A percentile compares a stretch with the other conserved stretches of the same genome.
phyloP scores from a whole-genome alignment of 805 yeast genomes.

The Starmerella roubikii region DNA sequence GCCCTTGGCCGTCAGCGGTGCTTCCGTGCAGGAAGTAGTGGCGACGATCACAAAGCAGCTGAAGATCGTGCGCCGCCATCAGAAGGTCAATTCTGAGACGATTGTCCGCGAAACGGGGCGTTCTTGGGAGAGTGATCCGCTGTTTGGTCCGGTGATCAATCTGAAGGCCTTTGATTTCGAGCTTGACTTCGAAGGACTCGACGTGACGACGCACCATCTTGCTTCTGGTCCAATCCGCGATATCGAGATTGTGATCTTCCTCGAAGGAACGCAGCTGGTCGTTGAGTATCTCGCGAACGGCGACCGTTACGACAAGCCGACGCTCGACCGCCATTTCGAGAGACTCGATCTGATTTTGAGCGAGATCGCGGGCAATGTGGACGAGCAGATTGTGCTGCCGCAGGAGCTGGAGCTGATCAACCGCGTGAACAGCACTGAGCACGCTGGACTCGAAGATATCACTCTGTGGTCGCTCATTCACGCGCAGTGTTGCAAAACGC shows the following conservation, averaged over 20 bases:
- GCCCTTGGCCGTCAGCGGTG: slow-evolving; percentile 4
- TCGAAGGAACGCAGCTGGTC: slow-evolving; percentile 1
- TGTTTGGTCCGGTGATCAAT: slow-evolving; percentile 14
- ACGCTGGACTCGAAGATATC: not conserved
- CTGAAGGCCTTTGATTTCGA: slow-evolving; percentile 12
- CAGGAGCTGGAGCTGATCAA: not conserved
- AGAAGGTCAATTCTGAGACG: slow-evolving; percentile 10
- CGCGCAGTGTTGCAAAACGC: not conserved
- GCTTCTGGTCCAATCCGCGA: slow-evolving; percentile 16
- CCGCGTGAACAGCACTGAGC: not conserved
- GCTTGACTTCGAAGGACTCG: slow-evolving; percentile 8
- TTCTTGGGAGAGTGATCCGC: slow-evolving; percentile 6
- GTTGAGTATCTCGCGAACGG: slow-evolving; percentile 13
- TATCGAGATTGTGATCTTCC: slow-evolving; percentile 9
- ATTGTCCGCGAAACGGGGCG: slow-evolving; percentile 7
- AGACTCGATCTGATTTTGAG: slow-evolving; percentile 2
- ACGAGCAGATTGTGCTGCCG: slow-evolving; percentile 2
- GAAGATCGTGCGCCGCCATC: slow-evolving; percentile 7
- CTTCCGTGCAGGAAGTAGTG: not conserved
- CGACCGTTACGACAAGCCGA: slow-evolving; percentile 2
- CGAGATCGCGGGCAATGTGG: not conserved
- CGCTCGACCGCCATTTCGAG: slow-evolving; percentile 3
- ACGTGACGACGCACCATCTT: slow-evolving; percentile 8
- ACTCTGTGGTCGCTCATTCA: slow-evolving; percentile 1
- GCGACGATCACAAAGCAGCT: not conserved